These are phyloP conservation scores for Lachnellula hyalina DNA, from an alignment of 2,329 filamentous ascomycete genomes.

Conservation along the genomic window DNA sequence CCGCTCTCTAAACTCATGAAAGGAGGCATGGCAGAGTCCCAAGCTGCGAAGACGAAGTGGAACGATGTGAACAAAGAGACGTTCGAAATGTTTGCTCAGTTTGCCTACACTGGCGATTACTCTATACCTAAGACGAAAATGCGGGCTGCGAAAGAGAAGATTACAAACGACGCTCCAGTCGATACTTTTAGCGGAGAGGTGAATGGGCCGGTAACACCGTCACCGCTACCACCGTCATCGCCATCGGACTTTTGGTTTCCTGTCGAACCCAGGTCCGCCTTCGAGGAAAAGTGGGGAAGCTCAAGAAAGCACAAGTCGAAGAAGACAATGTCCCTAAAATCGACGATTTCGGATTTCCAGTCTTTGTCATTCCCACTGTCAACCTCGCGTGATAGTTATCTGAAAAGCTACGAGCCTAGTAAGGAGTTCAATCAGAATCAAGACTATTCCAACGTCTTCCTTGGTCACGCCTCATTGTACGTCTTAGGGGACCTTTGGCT, in stretches of 20 bases:
- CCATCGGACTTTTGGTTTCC: too few relatives aligned
- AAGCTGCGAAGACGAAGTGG: constrained; percentile 9
- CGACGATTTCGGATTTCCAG: constrained; percentile 3
- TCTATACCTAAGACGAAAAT: constrained; percentile 9
- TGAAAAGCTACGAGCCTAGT: constrained; percentile 8
- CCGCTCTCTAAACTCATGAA: constrained; percentile 11
- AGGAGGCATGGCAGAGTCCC: constrained; percentile 5
- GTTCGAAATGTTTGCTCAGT: constrained; percentile 19
- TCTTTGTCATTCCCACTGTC: constrained; percentile 6
- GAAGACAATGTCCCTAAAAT: background rate
- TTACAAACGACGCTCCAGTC: background rate
- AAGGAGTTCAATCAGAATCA: constrained; percentile 8
- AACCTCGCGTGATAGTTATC: constrained; percentile 7
- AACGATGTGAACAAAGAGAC: constrained; percentile 16
- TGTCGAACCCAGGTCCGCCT: too few relatives aligned
- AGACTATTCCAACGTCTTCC: constrained; percentile 12
- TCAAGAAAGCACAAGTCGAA: background rate
- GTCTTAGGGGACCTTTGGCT: constrained; percentile 8
- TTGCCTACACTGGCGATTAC: constrained; percentile 24
- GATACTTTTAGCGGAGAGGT: background rate
- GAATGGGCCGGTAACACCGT: background rate
- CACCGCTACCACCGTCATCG: too few relatives aligned
- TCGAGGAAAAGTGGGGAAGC: too few relatives aligned
- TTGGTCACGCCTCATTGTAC: constrained; percentile 15
- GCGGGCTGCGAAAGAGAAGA: background rate